Conservation (phyloP, 208 protist species). For the Histomonas meleagridis region DNA sequence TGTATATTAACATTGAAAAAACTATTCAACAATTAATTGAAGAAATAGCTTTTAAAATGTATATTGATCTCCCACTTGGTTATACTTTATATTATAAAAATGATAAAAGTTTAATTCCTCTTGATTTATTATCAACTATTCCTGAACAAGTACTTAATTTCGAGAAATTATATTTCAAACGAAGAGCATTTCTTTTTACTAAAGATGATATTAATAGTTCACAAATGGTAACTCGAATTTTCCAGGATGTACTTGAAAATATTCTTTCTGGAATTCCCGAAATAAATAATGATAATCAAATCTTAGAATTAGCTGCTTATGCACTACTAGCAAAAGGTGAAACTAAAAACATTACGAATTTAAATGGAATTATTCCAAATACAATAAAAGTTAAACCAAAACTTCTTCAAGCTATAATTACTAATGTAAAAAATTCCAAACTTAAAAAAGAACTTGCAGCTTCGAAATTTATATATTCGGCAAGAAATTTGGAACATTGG, state of each 20-base stretch:
- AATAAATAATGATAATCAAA: too few relatives aligned
- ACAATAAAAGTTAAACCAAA: too few relatives aligned
- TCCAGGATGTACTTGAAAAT: not conserved
- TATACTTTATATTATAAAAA: not conserved
- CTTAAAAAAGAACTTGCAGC: too few relatives aligned
- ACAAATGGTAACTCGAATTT: not conserved
- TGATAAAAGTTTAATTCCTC: not conserved
- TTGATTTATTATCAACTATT: not conserved
- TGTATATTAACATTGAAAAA: not conserved
- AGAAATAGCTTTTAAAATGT: not conserved
- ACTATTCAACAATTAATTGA: not conserved
- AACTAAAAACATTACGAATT: too few relatives aligned
- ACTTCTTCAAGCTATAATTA: too few relatives aligned
- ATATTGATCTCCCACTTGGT: not conserved
- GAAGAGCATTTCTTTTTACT: not conserved
- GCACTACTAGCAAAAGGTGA: too few relatives aligned
- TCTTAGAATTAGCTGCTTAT: too few relatives aligned
- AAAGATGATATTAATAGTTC: not conserved
- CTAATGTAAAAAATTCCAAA: too few relatives aligned
- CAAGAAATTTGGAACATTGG: too few relatives aligned
- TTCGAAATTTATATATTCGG: too few relatives aligned
- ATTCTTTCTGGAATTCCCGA: not conserved
- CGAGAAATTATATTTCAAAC: not conserved
- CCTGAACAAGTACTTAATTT: not conserved
- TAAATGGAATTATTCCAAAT: too few relatives aligned